Base-by-base conservation (phyloP, 1,284 basidiomycete species). In the Leccinum fallax region DNA sequence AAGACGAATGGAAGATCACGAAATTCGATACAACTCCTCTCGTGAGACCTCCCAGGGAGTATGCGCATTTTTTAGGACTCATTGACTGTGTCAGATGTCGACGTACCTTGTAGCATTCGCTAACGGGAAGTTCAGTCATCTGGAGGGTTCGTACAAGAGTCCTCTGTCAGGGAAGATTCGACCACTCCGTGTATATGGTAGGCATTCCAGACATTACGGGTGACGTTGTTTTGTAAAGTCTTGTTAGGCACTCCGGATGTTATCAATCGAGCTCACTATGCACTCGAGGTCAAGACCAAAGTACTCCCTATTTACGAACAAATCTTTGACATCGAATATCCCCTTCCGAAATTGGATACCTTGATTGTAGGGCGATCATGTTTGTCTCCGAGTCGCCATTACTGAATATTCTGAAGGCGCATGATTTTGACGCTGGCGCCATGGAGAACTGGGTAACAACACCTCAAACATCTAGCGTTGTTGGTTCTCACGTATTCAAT, bases 291-390 rank as follows among this genome's bases (percentile, higher is more conserved):
- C 68, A 97, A 94, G 78, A 86, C 85, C 51, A 86, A 85, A 69
- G 92, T 95, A 5, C 80, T 98, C 30, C 95, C 95, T 21, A 76
- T 96, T n/a, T 98, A 98, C 74, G 97, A 99, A 77, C 83, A 93
- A 74, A 85, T 95, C 58, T 97, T 97, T 70, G 89, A 94, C 67
- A 88, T 97, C 66, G 92, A 92, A 65, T 97, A 92, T 76, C 94
- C 96, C 24, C 81, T 98, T 54, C 94, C 96, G 16, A 98, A 98
- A 80, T 83, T 97, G 54, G 95, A 97, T 73, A 95, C 94, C 1
- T 81, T 96, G 13, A 87, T 91, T 61, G 88, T 88, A 71, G 67
- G 85, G 74, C 24, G 21, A 21, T 15, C 11, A 46, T 16, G 8
- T 36, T 58, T 26, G 15, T 21, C 15, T 63, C 43, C 10, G 13